Base-by-base conservation (phyloP, 176 grass and related monocot genomes). In the Pontederia paniculata region DNA sequence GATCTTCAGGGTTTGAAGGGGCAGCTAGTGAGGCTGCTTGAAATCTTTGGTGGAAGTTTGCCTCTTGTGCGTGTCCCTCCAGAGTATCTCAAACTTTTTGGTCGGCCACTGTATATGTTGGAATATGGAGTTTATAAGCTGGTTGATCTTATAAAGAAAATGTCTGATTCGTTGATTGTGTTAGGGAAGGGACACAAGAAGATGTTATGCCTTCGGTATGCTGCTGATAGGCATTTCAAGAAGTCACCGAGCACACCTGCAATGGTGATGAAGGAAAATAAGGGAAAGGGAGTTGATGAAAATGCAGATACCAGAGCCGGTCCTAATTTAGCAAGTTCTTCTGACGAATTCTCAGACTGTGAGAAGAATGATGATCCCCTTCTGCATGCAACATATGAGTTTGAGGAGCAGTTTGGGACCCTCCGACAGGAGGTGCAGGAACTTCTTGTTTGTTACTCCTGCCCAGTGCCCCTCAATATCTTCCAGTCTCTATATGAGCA, bases 391-490 rank as follows among this genome's bases (percentile, higher is more conserved):
- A 54, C 60, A 42, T 75, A 71, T 77, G 66, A 69, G 42, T 85
- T 77, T 46, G 73, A 77, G 55, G 63, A 65, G 15, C 73, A 77
- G 56, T 69, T 97, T 57, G 77, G 79, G 48, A 74, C 9, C 31
- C 72, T 89, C 54, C 87, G 76, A 54, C 76, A 70, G n/a, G 91
- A 97, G 70, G 56, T 82, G 48, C 80, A 97, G 74, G 91, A 81
- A 69, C 82, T 97, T 79, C 77, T 89, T 46, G 86, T 90, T 58
- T 97, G 91, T 70, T 89, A 84, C 74, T 78, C 67, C 42, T 80
- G 66, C 63, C 91, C 86, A 20, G 65, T 97, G 70, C 85, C 56
- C 5, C 58, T 97, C 17, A 53, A 63, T 58, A 41, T 63, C 45
- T 84, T 97, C 6, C 60, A 84, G 67, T 25, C 31, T 42, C 69